These are phyloP conservation scores for Allium fistulosum DNA, from an alignment of 106 monocot species.

Conservation along the genomic window DNA sequence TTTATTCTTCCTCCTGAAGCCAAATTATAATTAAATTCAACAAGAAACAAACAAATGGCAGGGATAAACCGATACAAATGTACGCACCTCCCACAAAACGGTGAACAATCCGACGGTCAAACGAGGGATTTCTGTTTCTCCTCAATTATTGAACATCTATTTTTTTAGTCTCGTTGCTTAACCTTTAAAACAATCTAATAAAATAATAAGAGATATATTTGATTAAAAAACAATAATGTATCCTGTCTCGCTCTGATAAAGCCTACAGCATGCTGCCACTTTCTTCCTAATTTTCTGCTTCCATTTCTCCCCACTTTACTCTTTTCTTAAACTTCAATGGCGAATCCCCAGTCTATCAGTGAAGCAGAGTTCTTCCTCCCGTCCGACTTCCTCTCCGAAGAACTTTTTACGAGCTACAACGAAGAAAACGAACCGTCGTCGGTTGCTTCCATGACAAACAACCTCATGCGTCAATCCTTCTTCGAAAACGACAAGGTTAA, in stretches of 20 bases:
- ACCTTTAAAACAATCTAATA: background rate
- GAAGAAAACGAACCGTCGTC: background rate
- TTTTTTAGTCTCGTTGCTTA: background rate
- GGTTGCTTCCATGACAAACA: conserved; percentile 48
- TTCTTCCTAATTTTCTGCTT: conserved; percentile 4
- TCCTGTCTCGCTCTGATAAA: background rate
- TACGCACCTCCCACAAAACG: background rate
- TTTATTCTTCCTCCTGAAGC: no score
- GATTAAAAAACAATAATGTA: background rate
- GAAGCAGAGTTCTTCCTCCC: conserved; percentile 37
- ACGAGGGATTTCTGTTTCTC: no score
- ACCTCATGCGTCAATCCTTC: conserved; percentile 28
- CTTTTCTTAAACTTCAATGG: background rate
- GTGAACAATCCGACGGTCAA: conserved; percentile 2
- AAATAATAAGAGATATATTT: background rate
- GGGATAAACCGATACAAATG: background rate
- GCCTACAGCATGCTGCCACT: background rate
- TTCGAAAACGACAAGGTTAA: conserved; percentile 24
- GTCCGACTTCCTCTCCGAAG: conserved; percentile 46
- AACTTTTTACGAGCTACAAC: conserved; percentile 18
- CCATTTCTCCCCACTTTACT: conserved; percentile 1
- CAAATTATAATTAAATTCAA: no score
- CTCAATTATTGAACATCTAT: no score
- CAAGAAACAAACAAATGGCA: no score
- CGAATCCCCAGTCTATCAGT: background rate